Conservation (phyloP, 495 filamentous ascomycete genomes). For the Daldinia bambusicola region DNA sequence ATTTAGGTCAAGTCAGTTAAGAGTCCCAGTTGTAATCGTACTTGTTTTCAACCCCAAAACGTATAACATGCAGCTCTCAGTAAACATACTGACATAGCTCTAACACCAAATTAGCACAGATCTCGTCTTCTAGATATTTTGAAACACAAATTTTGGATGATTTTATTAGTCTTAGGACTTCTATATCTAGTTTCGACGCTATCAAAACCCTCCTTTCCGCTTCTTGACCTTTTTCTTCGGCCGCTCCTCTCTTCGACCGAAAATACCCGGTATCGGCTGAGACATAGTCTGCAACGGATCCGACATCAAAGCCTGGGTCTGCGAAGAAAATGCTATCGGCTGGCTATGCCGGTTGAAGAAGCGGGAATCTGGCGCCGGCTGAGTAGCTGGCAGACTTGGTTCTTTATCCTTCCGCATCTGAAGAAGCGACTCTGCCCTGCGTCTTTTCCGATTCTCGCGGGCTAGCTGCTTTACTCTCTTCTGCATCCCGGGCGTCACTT, state of each 20-base stretch:
- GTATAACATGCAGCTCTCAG: too few species aligned
- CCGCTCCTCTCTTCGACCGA: conserved; percentile 48
- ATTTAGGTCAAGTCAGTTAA: too few species aligned
- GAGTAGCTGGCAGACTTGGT: conserved; percentile 42
- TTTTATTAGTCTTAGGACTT: too few species aligned
- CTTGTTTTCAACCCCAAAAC: too few species aligned
- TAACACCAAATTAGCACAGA: too few species aligned
- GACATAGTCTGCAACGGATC: conserved; percentile 49
- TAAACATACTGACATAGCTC: too few species aligned
- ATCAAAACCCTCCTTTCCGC: conserved; percentile 45
- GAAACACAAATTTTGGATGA: not conserved
- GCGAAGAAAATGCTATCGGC: conserved; percentile 20
- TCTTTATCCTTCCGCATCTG: conserved; percentile 34
- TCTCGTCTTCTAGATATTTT: not conserved
- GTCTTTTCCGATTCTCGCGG: conserved; percentile 41
- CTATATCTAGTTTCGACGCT: not conserved
- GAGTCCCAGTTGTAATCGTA: too few species aligned
- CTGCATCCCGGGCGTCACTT: conserved; percentile 36
- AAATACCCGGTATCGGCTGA: conserved; percentile 53
- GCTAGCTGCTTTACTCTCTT: conserved; percentile 42
- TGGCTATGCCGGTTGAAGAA: conserved; percentile 43
- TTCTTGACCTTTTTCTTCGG: conserved; percentile 48
- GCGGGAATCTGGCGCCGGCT: conserved; percentile 35
- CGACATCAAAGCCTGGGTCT: conserved; percentile 34
- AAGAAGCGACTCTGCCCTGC: conserved; percentile 42